Conservation (phyloP, 148 eudicot species). For the Suaeda aralocaspica region DNA sequence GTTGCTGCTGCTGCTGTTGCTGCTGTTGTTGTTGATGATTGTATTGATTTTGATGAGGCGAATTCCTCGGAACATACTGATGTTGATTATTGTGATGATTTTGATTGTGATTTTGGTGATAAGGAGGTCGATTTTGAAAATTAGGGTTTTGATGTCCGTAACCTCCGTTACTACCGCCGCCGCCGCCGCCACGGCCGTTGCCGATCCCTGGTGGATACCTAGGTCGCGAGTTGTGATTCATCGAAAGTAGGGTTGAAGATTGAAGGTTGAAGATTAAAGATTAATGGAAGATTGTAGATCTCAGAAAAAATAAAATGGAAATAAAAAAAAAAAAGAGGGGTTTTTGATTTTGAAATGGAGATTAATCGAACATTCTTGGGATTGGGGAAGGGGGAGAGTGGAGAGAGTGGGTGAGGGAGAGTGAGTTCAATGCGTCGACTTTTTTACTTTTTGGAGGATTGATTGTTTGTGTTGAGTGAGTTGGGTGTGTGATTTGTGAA, state of each 20-base stretch:
- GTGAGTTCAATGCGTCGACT: slow-evolving; percentile 1
- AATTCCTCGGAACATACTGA: slow-evolving; percentile 40
- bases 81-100: slow-evolving; percentile 3
- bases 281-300: background rate
- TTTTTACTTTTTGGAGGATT: background rate
- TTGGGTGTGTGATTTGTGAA: too few relatives aligned
- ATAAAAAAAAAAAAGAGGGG: background rate
- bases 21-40: slow-evolving; percentile 22
- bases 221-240: slow-evolving; percentile 31
- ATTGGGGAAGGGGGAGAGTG: background rate
- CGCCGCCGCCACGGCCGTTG: slow-evolving; percentile 43
- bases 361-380: slow-evolving; percentile 4
- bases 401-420: background rate
- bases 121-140: slow-evolving; percentile 40
- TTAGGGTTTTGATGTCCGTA: slow-evolving; percentile 44
- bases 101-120: slow-evolving; percentile 21
- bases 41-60: slow-evolving; percentile 12
- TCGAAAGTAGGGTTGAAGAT: slow-evolving; percentile 7
- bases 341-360: background rate
- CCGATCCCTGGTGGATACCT: slow-evolving; percentile 80
- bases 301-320: background rate
- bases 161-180: slow-evolving; percentile 30
- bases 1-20: slow-evolving; percentile 41
- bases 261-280: too few relatives aligned
- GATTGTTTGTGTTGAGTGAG: background rate